Evolutionary conservation across 1,284 basidiomycete genomes (phyloP).

Genomic region (Ceraceosorus guamensis): DNA sequence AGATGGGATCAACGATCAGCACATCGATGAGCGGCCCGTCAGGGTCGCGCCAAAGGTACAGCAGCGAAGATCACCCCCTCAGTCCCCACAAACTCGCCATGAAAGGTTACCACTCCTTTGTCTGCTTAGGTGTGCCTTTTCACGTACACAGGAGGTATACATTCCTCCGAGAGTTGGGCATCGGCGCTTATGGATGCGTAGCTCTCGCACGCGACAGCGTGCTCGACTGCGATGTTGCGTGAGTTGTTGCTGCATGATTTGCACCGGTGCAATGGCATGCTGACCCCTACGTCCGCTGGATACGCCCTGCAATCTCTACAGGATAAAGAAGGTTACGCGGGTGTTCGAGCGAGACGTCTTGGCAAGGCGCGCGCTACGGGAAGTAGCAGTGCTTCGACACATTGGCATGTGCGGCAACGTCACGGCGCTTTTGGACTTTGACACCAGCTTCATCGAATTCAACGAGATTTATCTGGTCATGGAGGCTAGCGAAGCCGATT

Average conservation of each 20-base stretch:
- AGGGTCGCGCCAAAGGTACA: slow-evolving; percentile 22
- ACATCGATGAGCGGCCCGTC: not conserved
- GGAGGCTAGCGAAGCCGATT: slow-evolving; percentile 43
- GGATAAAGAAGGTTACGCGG: slow-evolving; percentile 45
- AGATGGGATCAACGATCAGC: slow-evolving; percentile 19
- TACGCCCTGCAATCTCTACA: not conserved
- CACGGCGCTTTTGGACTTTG: slow-evolving; percentile 43
- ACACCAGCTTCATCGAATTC: slow-evolving; percentile 46
- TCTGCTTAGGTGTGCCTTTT: slow-evolving; percentile 43
- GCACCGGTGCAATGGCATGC: not conserved
- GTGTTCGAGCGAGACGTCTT: slow-evolving; percentile 46
- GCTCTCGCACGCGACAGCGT: slow-evolving; percentile 38
- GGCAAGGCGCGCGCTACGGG: slow-evolving; percentile 39
- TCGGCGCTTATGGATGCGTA: slow-evolving; percentile 47
- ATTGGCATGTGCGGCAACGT: slow-evolving; percentile 40
- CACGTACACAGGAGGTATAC: slow-evolving; percentile 44
- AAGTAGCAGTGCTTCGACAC: slow-evolving; percentile 38
- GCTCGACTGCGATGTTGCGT: slow-evolving; percentile 41
- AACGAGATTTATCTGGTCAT: slow-evolving; percentile 45
- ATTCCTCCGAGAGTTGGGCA: slow-evolving; percentile 43
- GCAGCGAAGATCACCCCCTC: slow-evolving; percentile 41
- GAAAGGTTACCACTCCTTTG: slow-evolving; percentile 43
- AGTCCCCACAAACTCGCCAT: slow-evolving; percentile 36
- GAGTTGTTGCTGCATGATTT: slow-evolving; percentile 2
- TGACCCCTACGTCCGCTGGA: not conserved